Base-by-base conservation (phyloP, 2,329 filamentous ascomycete species). In the Akanthomyces dipterigenus region DNA sequence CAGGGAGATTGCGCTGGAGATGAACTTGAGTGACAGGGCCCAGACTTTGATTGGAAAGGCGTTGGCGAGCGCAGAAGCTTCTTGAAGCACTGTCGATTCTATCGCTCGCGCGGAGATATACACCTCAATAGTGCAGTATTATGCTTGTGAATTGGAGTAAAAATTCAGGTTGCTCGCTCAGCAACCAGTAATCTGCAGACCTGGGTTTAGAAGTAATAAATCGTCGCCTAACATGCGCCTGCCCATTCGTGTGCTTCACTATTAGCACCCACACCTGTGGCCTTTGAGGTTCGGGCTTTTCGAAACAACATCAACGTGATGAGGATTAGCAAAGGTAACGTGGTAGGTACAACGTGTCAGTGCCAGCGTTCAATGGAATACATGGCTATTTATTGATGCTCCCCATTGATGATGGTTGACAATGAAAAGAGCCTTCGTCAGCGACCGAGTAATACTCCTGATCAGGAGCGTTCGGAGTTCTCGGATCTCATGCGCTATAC, bases 21-120 rank as follows among this genome's bases (percentile, higher is more conserved):
- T 91, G 75, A 75, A 83, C 18, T 80, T 90, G 75, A 86, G 84
- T 59, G 86, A 86, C 22, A 76, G 83, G 65, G 86, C 83, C 59
- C 82, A 78, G 73, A 76, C 72, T 64, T 73, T 92, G 72, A 82
- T 91, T 63, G 78, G 75, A 57, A 88, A 82, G 73, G 88, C 88
- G 18, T 70, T 91, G 64, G 74, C 66, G 11, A 60, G 63, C 45
- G 61, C 43, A 48, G 67, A 62, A 16, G 55, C 4, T 3, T 51
- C 24, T 43, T 59, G 36, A 51, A 43, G 6, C 22, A 6, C 5
- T 8, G 1, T 20, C 18, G 18, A 2, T 14, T 57, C 12, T n/a
- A 4, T 24, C 24, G 24, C 20, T 16, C 7, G 14, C 3, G 3
- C 12, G 7, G 16, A 24, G 12, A 9, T 3, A 38, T 38, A 38